phyloP scores from a whole-genome alignment of 768 basidiomycete species.

The Krasilnikovozyma curviuscula region DNA sequence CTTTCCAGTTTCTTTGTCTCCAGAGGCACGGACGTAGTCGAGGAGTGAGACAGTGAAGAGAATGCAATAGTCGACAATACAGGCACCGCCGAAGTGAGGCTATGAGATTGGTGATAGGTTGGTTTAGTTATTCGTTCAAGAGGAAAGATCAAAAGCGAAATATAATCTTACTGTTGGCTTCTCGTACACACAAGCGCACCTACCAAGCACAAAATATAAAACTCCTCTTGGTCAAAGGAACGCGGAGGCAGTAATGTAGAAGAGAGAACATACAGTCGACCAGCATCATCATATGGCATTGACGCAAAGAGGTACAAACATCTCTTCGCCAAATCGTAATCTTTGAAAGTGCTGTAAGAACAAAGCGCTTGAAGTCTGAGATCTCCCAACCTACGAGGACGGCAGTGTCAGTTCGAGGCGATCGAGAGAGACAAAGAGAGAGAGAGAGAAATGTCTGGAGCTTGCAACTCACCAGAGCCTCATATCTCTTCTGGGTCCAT shows the following conservation, averaged over 20 bases:
- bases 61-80: constrained; percentile 14
- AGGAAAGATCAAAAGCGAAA: too few species aligned
- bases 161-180: too few species aligned
- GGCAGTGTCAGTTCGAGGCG: not conserved
- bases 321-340: constrained; percentile 16
- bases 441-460: not conserved
- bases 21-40: constrained; percentile 14
- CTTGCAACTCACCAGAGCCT: constrained; percentile 15
- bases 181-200: constrained; percentile 15
- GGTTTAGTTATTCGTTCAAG: too few species aligned
- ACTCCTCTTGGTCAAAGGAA: too few species aligned
- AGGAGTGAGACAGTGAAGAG: constrained; percentile 14
- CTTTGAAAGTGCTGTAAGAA: constrained; percentile 16
- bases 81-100: too few species aligned
- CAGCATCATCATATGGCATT: constrained; percentile 15
- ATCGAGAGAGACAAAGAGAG: not conserved
- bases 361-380: constrained; percentile 17
- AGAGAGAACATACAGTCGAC: constrained; percentile 4
- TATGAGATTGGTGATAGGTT: too few species aligned
- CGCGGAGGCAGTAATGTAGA: not conserved
- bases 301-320: constrained; percentile 18
- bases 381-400: constrained; percentile 14
- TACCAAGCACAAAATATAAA: too few species aligned
- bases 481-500: constrained; percentile 18
- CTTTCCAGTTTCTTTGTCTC: constrained; percentile 11